Evolutionary conservation across 2,329 filamentous ascomycete species (phyloP).

Genomic region (Paracoccidioides lutzii): DNA sequence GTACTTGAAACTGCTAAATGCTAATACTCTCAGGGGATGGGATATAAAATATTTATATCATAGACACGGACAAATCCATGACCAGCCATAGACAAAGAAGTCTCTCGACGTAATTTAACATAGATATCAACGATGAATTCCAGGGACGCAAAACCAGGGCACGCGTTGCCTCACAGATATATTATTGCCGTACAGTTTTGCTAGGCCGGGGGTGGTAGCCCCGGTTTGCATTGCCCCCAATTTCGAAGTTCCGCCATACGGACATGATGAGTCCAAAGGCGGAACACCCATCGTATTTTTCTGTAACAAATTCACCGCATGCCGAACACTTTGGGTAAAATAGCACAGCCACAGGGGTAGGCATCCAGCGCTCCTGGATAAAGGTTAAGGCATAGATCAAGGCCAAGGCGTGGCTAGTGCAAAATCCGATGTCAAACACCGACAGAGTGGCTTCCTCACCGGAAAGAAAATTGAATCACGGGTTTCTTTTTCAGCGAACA

Average conservation of each 20-base stretch:
- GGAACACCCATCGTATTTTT: not conserved
- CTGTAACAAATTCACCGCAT: no score
- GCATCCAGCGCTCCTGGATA: not conserved
- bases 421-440: not conserved
- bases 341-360: not conserved
- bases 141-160: not conserved
- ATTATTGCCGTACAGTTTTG: not conserved
- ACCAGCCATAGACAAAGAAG: not conserved
- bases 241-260: not conserved
- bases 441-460: not conserved
- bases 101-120: not conserved
- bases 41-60: not conserved
- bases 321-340: not conserved
- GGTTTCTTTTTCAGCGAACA: not conserved
- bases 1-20: not conserved
- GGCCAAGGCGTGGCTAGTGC: not conserved
- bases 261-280: not conserved
- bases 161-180: not conserved
- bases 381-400: not conserved
- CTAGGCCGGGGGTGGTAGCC: not conserved
- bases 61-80: not conserved
- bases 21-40: not conserved
- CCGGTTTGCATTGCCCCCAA: not conserved
- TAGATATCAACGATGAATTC: not conserved
- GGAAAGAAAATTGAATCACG: not conserved